Base-by-base conservation (phyloP, 1,284 basidiomycete genomes). In the Ustilago xerochloae region DNA sequence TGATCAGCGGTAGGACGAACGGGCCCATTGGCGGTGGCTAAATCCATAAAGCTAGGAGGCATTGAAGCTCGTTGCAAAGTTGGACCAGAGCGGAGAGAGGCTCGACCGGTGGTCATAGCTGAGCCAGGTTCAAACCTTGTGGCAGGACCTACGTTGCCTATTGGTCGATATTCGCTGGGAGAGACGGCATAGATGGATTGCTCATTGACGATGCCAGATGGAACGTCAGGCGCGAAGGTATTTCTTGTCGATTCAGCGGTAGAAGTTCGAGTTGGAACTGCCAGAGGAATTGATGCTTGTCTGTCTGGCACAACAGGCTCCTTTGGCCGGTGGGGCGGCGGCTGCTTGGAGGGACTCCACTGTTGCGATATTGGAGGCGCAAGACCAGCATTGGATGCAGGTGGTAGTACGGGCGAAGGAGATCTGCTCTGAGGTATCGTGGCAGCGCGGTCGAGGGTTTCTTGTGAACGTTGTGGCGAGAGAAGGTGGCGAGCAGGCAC, bases 401-500 rank as follows among this genome's bases (percentile, higher is more conserved):
- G 18, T 18, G 46, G 26, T 22, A 50, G 29, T 6, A 48, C 12
- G 4, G 52, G 48, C 28, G 52, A 41, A 28, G 61, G 52, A n/a
- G 66, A 52, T 32, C 60, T 57, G 32, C 35, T 60, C 13, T 22
- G 30, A 10, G 52, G 22, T 18, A 29, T 32, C 29, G 26, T 18
- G 8, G 41, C 52, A 16, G 30, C 50, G 0, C 36, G 56, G 15
- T 69, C 52, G 30, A 63, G 29, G 6, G 26, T 38, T n/a, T 56
- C 66, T 48, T 63, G 66, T 3, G 52, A 55, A 22, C 66, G 46
- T 49, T 69, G 66, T 6, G 61, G 60, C 6, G 66, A 60, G 18
- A 69, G 55, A 16, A 55, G 55, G 6, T 54, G 51, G 4, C 65
- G 65, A 30, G 35, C 24, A n/a, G 45, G 28, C 38, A 55, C n/a